Percentiles rank a stretch among this genome's conserved stretches.
Evolutionary conservation across 2,329 filamentous ascomycete species (phyloP).

Genomic region (Camptophora hylomeconis): DNA sequence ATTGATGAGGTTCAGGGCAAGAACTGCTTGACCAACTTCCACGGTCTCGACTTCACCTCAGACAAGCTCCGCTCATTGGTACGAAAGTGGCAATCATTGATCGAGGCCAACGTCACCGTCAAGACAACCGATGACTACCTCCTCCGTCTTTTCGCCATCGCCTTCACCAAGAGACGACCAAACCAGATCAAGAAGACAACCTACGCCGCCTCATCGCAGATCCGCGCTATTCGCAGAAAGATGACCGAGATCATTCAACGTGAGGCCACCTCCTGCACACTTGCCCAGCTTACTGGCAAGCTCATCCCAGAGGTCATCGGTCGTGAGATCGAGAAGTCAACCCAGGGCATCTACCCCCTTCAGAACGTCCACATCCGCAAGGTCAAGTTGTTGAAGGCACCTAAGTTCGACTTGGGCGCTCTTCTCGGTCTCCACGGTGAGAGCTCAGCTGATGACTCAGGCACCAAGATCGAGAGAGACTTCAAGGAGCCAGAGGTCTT

Average conservation of each 20-base stretch:
- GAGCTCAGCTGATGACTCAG: slow-evolving; percentile 87
- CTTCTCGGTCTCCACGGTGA: slow-evolving; percentile 96
- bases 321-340: slow-evolving; percentile 98
- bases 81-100: slow-evolving; percentile 98
- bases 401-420: slow-evolving; percentile 97
- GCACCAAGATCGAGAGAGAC: slow-evolving; percentile 97
- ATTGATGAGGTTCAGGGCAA: slow-evolving; percentile 99
- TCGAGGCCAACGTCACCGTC: slow-evolving; percentile 98
- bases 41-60: slow-evolving; percentile 99
- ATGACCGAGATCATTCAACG: slow-evolving; percentile 98
- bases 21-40: slow-evolving; percentile 99
- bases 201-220: slow-evolving; percentile 93
- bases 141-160: slow-evolving; percentile 95
- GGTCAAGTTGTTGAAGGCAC: slow-evolving; percentile 97
- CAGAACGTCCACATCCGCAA: slow-evolving; percentile 99
- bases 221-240: slow-evolving; percentile 97
- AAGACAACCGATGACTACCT: slow-evolving; percentile 99
- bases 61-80: slow-evolving; percentile 99
- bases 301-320: slow-evolving; percentile 99
- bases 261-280: slow-evolving; percentile 86
- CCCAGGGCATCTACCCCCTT: slow-evolving; percentile 98
- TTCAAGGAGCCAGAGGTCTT: slow-evolving; percentile 95
- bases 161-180: slow-evolving; percentile 96
- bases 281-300: slow-evolving; percentile 95
- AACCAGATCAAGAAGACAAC: slow-evolving; percentile 99